phyloP scores from a whole-genome alignment of 495 filamentous ascomycete genomes.

The Lineolata rhizophorae region DNA sequence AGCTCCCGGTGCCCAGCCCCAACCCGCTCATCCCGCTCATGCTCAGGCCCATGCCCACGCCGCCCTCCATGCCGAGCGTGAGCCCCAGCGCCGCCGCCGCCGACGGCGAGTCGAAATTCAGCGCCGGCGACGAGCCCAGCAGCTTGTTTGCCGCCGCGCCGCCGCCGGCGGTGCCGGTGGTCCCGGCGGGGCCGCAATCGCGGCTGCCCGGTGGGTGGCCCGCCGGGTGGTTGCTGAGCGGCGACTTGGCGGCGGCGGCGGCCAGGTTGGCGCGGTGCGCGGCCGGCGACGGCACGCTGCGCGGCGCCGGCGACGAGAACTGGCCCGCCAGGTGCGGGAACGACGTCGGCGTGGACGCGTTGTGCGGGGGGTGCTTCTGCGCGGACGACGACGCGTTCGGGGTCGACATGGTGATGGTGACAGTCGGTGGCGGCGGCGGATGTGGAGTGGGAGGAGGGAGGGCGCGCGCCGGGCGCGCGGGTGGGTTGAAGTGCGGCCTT shows the following conservation, averaged over 20 bases:
- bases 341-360: slow-evolving; percentile 3
- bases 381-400: slow-evolving; percentile 13
- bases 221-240: slow-evolving; percentile 3
- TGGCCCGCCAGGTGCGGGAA: slow-evolving; percentile 4
- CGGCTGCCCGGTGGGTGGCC: slow-evolving; percentile 4
- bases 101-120: slow-evolving; percentile 13
- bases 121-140: slow-evolving; percentile 7
- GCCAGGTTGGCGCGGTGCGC: slow-evolving; percentile 8
- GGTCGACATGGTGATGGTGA: slow-evolving; percentile 12
- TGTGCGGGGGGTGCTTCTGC: slow-evolving; percentile 6
- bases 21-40: slow-evolving; percentile 12
- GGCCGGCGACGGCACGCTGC: slow-evolving; percentile 15
- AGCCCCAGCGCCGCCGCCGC: slow-evolving; percentile 6
- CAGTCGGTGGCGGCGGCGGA: neutral
- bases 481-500: neutral
- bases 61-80: slow-evolving; percentile 5
- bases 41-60: slow-evolving; percentile 14
- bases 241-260: slow-evolving; percentile 11
- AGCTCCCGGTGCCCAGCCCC: slow-evolving; percentile 10
- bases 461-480: neutral
- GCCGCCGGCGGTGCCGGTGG: slow-evolving; percentile 1
- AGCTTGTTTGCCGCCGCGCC: slow-evolving; percentile 4
- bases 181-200: too few species aligned
- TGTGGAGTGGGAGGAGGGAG: neutral
- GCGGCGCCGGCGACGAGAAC: slow-evolving; percentile 18